Base-by-base conservation (phyloP, 768 basidiomycete genomes). In the Royoungia palumana region DNA sequence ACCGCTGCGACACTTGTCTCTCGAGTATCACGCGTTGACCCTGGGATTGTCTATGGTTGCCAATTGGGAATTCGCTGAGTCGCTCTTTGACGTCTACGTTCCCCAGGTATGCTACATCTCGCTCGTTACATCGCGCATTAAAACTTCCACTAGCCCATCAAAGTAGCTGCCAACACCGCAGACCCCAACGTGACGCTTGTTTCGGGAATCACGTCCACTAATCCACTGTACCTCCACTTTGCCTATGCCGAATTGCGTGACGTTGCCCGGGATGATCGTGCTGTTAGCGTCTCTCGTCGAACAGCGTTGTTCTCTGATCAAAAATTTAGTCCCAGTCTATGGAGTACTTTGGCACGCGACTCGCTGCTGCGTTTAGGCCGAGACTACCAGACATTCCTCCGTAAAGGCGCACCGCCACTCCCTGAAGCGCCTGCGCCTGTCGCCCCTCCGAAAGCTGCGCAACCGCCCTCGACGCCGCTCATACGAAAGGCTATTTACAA, bases 311-410 rank as follows among this genome's bases (percentile, higher is more conserved):
- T 88, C 57, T 75, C 75, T 1, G 87, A 89, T 55, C 82, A 85
- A 58, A 85, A 84, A 55, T 78, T 79, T 44, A 73, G 69, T 8
- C 83, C 82, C 0, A 80, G 70, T 44, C 65, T 87, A 9, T 91
- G 89, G 89, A 71, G 70, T 17, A 72, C 73, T 2, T 67, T 89
- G 27, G 71, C 72, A 8, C 75, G 86, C 5, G 80, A 82, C 46
- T 72, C 77, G 8, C 72, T 92, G 2, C 59, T 86, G 10, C 61
- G 77, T 7, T 72, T 91, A 1, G 88, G 86, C 9, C 61, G 69
- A 1, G 87, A 92, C 62, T 89, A 89, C 52, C 85, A 85, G 56
- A 69, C 73, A 0, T 70, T 90, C 41, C 67, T 85, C 3, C 74
- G 79, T 1, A 71, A 79, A n/a, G 89, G 89, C 6, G 59, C 63